Evolutionary conservation across 108 stramenopile genomes (phyloP).

Genomic region (Nannochloropsis oceanica): DNA sequence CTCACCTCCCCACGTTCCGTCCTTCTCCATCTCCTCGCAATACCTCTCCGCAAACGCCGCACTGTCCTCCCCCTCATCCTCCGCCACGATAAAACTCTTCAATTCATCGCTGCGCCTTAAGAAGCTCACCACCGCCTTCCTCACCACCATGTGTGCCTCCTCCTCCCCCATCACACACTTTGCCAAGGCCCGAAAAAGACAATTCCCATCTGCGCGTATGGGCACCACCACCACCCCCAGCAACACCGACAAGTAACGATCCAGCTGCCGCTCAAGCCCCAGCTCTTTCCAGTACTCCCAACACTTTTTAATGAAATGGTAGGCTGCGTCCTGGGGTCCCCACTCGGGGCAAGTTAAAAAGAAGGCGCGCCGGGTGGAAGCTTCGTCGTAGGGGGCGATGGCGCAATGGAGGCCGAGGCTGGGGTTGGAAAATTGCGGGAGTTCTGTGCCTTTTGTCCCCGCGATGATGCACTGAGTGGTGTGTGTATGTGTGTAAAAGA

Average conservation of each 20-base stretch:
- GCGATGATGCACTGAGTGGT: not conserved
- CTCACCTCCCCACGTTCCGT: not conserved
- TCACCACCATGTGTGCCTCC: not conserved
- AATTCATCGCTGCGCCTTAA: not conserved
- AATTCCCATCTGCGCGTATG: not conserved
- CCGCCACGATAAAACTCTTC: not conserved
- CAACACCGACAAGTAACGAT: not conserved
- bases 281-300: not conserved
- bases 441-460: not conserved
- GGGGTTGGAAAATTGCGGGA: not conserved
- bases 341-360: not conserved
- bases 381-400: not conserved
- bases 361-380: not conserved
- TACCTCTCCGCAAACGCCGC: not conserved
- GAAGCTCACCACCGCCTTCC: not conserved
- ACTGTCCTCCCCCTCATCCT: not conserved
- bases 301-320: not conserved
- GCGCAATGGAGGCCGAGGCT: not conserved
- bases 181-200: not conserved
- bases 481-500: no score
- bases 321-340: not conserved
- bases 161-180: not conserved
- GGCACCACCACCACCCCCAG: not conserved
- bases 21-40: not conserved
- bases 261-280: not conserved